Conservation (phyloP, 306 rosid species). For the Glycine tomentella region DNA sequence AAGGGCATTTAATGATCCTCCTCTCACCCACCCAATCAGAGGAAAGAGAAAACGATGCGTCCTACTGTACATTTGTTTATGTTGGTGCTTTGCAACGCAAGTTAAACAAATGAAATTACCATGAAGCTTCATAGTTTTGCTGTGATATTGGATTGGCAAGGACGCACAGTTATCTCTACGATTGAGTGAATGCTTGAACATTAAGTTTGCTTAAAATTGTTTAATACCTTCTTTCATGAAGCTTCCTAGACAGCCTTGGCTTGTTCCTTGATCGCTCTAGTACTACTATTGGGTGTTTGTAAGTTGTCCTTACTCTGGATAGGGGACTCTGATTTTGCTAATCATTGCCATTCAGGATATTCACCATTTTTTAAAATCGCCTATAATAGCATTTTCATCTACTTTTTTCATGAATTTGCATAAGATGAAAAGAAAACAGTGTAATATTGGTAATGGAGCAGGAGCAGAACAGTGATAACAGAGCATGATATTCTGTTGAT, state of each 20-base stretch:
- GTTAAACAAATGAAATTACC: slow-evolving; percentile 41
- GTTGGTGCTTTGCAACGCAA: too few relatives aligned
- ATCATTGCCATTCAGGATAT: neutral
- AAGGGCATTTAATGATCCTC: neutral
- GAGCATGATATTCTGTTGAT: too few relatives aligned
- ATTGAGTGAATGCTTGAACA: neutral
- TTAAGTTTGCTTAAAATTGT: slow-evolving; percentile 18
- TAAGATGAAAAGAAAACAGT: neutral
- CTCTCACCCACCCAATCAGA: neutral
- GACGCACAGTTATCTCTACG: neutral
- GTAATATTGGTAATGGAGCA: neutral
- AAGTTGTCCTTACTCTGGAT: neutral
- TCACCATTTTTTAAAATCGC: neutral
- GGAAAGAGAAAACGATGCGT: neutral
- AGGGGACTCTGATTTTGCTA: neutral
- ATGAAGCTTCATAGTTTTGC: slow-evolving; percentile 47
- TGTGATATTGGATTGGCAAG: slow-evolving; percentile 19
- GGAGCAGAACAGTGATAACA: too few relatives aligned
- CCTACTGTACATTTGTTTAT: too few relatives aligned
- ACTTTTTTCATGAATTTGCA: too few relatives aligned
- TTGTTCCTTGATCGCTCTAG: neutral
- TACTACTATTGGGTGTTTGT: neutral
- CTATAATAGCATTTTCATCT: neutral
- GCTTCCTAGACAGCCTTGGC: slow-evolving; percentile 43
- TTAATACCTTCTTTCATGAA: slow-evolving; percentile 42